phyloP scores from a whole-genome alignment of 805 yeast genomes.

The Spathaspora arborariae region DNA sequence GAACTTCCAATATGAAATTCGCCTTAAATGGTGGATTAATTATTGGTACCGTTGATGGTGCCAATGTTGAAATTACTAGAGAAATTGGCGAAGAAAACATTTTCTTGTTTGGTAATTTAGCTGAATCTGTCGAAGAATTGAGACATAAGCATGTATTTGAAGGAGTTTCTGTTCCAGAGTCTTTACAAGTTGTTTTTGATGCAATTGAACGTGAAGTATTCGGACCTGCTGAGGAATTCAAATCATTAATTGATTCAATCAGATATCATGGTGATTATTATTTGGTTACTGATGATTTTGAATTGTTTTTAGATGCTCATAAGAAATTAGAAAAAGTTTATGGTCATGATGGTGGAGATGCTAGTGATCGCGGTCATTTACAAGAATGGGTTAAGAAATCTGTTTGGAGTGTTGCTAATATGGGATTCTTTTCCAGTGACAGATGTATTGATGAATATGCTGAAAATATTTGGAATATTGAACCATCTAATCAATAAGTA shows the following conservation, averaged over 20 bases:
- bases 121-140: conserved; percentile 84
- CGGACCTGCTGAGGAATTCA: conserved; percentile 67
- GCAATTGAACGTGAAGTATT: conserved; percentile 67
- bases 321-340: conserved; percentile 68
- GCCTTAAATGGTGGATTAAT: conserved; percentile 91
- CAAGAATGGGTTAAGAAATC: conserved; percentile 72
- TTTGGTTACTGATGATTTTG: conserved; percentile 85
- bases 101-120: conserved; percentile 84
- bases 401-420: conserved; percentile 78
- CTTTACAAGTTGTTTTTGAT: conserved; percentile 58
- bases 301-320: conserved; percentile 81
- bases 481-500: conserved; percentile 47
- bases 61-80: conserved; percentile 90
- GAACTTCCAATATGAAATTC: conserved; percentile 94
- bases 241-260: conserved; percentile 65
- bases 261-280: conserved; percentile 78
- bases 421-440: conserved; percentile 91
- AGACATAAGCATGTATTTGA: conserved; percentile 70
- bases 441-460: conserved; percentile 91
- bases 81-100: conserved; percentile 93
- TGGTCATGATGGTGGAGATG: conserved; percentile 42
- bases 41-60: conserved; percentile 96
- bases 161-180: conserved; percentile 55
- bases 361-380: conserved; percentile 48
- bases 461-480: conserved; percentile 88